Evolutionary conservation across 139 green algal genomes (phyloP).

Genomic region (Coccomyxa sp.): DNA sequence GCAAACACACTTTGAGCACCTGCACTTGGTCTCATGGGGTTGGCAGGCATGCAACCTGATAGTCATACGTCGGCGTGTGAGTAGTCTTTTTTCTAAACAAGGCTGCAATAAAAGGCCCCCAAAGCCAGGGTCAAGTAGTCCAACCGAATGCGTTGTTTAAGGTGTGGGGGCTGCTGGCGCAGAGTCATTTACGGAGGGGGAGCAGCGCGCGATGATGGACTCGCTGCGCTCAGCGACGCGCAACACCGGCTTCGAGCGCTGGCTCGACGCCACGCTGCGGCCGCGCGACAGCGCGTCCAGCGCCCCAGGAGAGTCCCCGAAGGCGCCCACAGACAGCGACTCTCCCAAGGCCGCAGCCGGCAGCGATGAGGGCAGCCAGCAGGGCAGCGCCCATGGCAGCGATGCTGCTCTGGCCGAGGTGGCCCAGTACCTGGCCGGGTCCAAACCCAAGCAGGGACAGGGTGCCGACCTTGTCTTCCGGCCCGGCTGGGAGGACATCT

Average conservation of each 20-base stretch:
- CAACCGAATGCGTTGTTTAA: too few species aligned
- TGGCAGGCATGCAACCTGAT: too few species aligned
- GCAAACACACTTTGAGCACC: too few species aligned
- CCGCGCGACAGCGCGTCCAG: conserved; percentile 23
- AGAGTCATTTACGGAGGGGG: conserved; percentile 68
- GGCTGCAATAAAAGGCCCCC: too few species aligned
- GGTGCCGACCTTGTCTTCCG: conserved; percentile 42
- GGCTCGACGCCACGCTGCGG: conserved; percentile 63
- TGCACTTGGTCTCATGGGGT: too few species aligned
- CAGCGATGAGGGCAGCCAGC: neutral
- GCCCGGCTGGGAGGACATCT: conserved; percentile 96
- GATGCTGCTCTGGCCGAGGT: conserved; percentile 50
- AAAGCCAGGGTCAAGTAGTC: too few species aligned
- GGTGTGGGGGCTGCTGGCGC: neutral
- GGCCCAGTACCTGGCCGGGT: conserved; percentile 54
- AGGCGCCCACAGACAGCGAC: neutral
- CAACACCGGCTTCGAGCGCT: conserved; percentile 94
- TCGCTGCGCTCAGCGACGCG: conserved; percentile 71
- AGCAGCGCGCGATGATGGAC: conserved; percentile 77
- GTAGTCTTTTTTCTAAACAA: too few species aligned
- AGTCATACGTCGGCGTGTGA: too few species aligned
- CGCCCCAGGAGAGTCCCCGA: neutral
- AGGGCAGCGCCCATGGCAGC: neutral
- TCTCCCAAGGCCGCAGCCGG: neutral
- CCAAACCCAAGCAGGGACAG: neutral